Evolutionary conservation across 768 basidiomycete genomes (phyloP).

Genomic region (Amanita exitialis): DNA sequence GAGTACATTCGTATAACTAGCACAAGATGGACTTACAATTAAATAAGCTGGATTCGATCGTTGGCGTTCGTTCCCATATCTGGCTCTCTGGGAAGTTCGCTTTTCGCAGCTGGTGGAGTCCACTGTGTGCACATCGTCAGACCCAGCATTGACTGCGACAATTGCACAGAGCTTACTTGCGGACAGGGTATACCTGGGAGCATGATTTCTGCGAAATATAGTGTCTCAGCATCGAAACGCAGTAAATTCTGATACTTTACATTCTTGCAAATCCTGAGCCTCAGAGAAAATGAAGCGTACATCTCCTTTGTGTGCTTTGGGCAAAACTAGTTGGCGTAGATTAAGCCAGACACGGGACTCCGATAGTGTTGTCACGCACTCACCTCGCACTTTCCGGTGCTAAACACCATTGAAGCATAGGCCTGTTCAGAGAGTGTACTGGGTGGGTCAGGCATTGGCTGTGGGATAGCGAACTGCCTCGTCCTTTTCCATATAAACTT

Average conservation of each 20-base stretch:
- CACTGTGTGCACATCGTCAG: background rate
- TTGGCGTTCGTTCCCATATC: background rate
- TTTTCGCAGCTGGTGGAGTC: background rate
- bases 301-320: background rate
- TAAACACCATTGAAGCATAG: constrained; percentile 4
- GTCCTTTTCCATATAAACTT: constrained; percentile 51
- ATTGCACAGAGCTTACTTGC: background rate
- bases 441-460: constrained; percentile 15
- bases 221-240: background rate
- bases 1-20: background rate
- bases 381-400: constrained; percentile 4
- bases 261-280: background rate
- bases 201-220: background rate
- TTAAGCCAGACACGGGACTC: background rate
- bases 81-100: background rate
- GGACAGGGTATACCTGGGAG: background rate
- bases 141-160: background rate
- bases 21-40: background rate
- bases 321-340: background rate
- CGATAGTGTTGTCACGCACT: background rate
- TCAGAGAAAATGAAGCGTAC: constrained; percentile 1
- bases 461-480: constrained; percentile 20
- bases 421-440: background rate
- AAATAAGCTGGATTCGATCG: background rate
- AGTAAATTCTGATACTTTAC: background rate